These are phyloP conservation scores for Fusarium cyanostomum DNA, from an alignment of 2,329 filamentous ascomycete genomes.

Conservation along the genomic window DNA sequence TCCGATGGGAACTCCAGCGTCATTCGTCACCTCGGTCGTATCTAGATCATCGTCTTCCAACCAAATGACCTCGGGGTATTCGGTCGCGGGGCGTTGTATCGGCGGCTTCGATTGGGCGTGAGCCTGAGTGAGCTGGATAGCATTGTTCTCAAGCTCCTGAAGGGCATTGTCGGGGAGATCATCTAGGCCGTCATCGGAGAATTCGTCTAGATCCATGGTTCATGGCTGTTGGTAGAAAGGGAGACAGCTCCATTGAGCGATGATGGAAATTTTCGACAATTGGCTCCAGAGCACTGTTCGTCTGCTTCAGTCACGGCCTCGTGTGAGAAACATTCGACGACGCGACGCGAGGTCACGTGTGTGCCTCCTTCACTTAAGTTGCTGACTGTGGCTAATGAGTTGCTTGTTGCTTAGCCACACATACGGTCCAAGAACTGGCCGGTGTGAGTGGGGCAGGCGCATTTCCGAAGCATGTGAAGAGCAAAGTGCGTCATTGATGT, in stretches of 20 bases:
- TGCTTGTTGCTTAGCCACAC: neutral
- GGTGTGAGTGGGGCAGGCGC: conserved; percentile 17
- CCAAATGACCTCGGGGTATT: conserved; percentile 53
- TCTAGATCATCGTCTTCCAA: conserved; percentile 68
- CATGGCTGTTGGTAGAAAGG: conserved; percentile 15
- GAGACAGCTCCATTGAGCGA: conserved; percentile 38
- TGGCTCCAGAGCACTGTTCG: neutral
- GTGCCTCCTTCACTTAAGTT: neutral
- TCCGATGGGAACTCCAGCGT: conserved; percentile 53
- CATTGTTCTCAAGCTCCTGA: conserved; percentile 70
- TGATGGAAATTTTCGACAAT: neutral
- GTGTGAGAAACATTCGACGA: conserved; percentile 16
- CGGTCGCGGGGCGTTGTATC: conserved; percentile 36
- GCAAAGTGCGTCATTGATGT: conserved; percentile 37
- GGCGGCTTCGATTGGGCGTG: conserved; percentile 38
- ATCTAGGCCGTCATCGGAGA: conserved; percentile 72
- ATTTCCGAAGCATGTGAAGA: conserved; percentile 39
- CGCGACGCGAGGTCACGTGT: conserved; percentile 48
- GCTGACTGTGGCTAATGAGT: conserved; percentile 19
- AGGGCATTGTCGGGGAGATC: conserved; percentile 65
- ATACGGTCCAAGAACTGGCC: no score
- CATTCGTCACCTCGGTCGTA: conserved; percentile 64
- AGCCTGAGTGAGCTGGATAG: conserved; percentile 67
- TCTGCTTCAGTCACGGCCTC: conserved; percentile 9
- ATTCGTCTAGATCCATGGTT: conserved; percentile 62